Conservation (phyloP, 768 basidiomycete species). For the Fibroporia radiculosa region DNA sequence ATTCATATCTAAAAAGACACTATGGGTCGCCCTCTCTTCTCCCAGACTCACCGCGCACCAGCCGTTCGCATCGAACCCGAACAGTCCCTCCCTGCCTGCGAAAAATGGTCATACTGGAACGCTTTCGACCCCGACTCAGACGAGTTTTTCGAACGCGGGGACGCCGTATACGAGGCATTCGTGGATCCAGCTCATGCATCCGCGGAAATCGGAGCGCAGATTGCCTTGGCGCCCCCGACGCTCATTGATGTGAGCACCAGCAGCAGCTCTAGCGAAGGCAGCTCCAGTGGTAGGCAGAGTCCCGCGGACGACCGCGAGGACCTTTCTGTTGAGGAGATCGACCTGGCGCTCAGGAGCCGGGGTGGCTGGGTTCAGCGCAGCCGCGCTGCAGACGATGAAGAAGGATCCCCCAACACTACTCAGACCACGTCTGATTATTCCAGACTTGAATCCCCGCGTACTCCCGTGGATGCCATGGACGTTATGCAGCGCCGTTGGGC, state of each 20-base stretch:
- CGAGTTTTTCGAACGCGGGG: constrained; percentile 57
- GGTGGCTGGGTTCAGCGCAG: not conserved
- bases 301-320: constrained; percentile 41
- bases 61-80: constrained; percentile 17
- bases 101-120: constrained; percentile 59
- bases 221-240: not conserved
- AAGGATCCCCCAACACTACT: not conserved
- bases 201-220: constrained; percentile 5
- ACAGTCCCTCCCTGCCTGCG: constrained; percentile 24
- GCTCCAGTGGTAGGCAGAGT: constrained; percentile 39
- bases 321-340: constrained; percentile 21
- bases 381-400: constrained; percentile 2
- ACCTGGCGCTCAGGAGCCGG: constrained; percentile 1
- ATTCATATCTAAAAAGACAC: constrained; percentile 9
- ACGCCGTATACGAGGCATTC: constrained; percentile 59
- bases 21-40: constrained; percentile 18
- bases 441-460: not conserved
- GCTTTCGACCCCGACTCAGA: constrained; percentile 78
- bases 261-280: constrained; percentile 29
- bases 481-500: not conserved
- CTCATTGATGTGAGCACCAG: constrained; percentile 23
- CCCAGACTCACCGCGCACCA: constrained; percentile 9
- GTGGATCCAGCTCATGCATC: constrained; percentile 25
- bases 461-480: not conserved
- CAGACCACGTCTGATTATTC: not conserved